Base-by-base conservation (phyloP, 306 rosid genomes). In the Hippophae gyantsensis region DNA sequence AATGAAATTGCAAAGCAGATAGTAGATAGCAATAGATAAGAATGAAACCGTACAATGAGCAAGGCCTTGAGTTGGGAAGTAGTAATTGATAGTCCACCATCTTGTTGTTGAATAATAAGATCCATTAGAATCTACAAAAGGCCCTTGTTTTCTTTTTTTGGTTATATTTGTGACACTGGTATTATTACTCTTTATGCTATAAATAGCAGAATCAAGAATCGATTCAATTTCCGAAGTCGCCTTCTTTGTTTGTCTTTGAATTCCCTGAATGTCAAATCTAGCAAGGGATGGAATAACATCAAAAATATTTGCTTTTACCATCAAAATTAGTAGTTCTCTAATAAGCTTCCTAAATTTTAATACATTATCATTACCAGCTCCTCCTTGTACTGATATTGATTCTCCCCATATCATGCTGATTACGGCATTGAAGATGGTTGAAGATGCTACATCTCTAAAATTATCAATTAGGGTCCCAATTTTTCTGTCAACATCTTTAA, bases 241-340 rank as follows among this genome's bases (percentile, higher is more conserved):
- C 52, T 43, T 13, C 58, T 7, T 42, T 1, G 32, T 50, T 5
- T 50, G 57, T 14, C 42, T 66, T 57, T 48, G 54, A 5, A 78
- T 73, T 26, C 79, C 79, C 32, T 73, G 79, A 3, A 69, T 25
- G 64, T 78, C 82, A 8, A 78, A 63, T 58, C 48, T 25, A 0
- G 67, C 70, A 18, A 69, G 71, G 8, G 3, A 1, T 0, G 76
- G 76, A 11, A 48, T 73, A 43, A 73, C 32, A 47, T 73, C 79
- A 1, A 73, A 69, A n/a, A 78, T 9, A 52, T 66, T 70, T 10
- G 71, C 68, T 40, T 66, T 73, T 10, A 13, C 73, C n/a, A n/a
- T n/a, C n/a, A n/a, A n/a, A 7, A 73, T 3, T 10, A 73, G 44
- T 56, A 8, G 4, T 8, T 69, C 68, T 7, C 14, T 9, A 60